Conservation (phyloP, 2,329 filamentous ascomycete species). For the Phaeosphaeriaceae sp. region DNA sequence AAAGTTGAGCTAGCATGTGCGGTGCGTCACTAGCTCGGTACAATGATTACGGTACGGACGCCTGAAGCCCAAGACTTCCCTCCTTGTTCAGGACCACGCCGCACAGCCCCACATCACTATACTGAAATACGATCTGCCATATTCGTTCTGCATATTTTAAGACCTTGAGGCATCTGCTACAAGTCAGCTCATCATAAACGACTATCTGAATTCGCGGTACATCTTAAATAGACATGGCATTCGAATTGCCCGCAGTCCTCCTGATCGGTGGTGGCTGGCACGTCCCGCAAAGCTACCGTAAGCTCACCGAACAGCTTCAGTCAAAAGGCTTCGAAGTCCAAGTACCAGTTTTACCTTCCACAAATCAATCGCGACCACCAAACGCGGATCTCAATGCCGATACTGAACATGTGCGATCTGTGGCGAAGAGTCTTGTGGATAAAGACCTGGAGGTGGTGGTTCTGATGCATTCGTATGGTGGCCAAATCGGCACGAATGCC, state of each 20-base stretch:
- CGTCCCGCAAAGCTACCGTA: conserved; percentile 28
- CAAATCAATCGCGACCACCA: conserved; percentile 9
- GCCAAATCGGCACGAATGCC: conserved; percentile 8
- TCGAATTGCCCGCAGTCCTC: neutral
- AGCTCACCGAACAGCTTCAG: conserved; percentile 21
- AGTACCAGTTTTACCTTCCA: conserved; percentile 20
- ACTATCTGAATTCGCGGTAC: no score
- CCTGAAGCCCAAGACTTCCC: no score
- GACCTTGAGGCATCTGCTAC: no score
- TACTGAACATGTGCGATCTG: conserved; percentile 3
- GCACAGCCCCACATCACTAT: no score
- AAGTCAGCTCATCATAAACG: no score
- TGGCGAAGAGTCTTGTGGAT: conserved; percentile 2
- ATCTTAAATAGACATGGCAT: no score
- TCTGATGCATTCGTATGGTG: conserved; percentile 17
- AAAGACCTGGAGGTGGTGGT: conserved; percentile 6
- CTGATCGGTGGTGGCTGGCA: conserved; percentile 36
- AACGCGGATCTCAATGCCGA: conserved; percentile 12
- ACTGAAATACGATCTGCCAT: no score
- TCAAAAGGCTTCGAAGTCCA: conserved; percentile 22
- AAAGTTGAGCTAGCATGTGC: no score
- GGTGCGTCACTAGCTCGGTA: no score
- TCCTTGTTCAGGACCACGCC: no score
- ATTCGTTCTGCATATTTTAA: no score
- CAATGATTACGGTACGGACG: no score